Percentiles rank a stretch among this genome's conserved stretches.
Evolutionary conservation across 1,284 basidiomycete genomes (phyloP).

Genomic region (Papiliotrema laurentii): DNA sequence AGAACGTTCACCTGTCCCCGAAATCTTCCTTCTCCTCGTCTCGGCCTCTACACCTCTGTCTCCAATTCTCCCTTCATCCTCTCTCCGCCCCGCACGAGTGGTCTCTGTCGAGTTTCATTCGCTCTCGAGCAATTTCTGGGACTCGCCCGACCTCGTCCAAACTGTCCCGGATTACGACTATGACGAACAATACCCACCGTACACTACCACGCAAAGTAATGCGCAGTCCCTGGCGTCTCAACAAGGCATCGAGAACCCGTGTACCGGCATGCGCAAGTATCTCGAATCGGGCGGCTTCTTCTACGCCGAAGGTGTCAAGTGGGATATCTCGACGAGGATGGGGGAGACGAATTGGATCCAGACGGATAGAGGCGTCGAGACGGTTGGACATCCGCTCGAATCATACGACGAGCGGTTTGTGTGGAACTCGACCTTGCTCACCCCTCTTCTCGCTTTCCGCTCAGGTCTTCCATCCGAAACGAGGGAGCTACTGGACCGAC

Average conservation of each 20-base stretch:
- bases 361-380: constrained; percentile 12
- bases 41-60: constrained; percentile 30
- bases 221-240: constrained; percentile 41
- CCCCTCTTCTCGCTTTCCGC: constrained; percentile 43
- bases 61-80: constrained; percentile 34
- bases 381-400: constrained; percentile 53
- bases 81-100: constrained; percentile 46
- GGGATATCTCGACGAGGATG: constrained; percentile 84
- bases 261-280: constrained; percentile 82
- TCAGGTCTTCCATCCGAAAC: constrained; percentile 48
- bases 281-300: constrained; percentile 91
- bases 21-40: constrained; percentile 46
- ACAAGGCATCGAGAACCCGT: constrained; percentile 74
- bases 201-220: constrained; percentile 2
- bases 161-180: constrained; percentile 15
- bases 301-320: constrained; percentile 72
- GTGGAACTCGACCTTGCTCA: constrained; percentile 41
- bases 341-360: constrained; percentile 58
- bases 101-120: constrained; percentile 51
- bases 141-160: constrained; percentile 33
- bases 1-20: constrained; percentile 42
- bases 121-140: constrained; percentile 48
- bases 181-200: constrained; percentile 14
- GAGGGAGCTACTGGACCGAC: constrained; percentile 38
- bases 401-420: constrained; percentile 71